phyloP scores from a whole-genome alignment of 75 land plant genomes.

The Ceratopteris richardii region DNA sequence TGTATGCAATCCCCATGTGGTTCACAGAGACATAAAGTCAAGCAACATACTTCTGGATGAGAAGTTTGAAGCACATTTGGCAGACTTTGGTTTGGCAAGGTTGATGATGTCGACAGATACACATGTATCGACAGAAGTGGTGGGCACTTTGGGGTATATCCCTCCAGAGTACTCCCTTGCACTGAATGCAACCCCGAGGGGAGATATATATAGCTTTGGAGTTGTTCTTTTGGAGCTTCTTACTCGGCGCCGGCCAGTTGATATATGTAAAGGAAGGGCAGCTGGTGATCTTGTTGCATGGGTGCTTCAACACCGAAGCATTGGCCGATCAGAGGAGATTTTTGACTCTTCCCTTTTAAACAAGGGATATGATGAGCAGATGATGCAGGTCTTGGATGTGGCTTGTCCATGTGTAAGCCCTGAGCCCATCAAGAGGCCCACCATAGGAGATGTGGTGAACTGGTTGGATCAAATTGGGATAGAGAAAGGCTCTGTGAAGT shows the following conservation, averaged over 20 bases:
- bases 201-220: slow-evolving; percentile 70
- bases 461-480: slow-evolving; percentile 41
- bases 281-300: slow-evolving; percentile 54
- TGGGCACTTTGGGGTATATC: slow-evolving; percentile 69
- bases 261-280: slow-evolving; percentile 46
- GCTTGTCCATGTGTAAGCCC: slow-evolving; percentile 50
- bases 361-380: slow-evolving; percentile 42
- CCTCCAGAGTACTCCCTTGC: slow-evolving; percentile 56
- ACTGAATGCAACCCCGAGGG: slow-evolving; percentile 51
- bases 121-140: slow-evolving; percentile 68
- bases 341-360: slow-evolving; percentile 35
- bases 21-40: slow-evolving; percentile 70
- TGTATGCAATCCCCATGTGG: slow-evolving; percentile 50
- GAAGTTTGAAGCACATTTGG: slow-evolving; percentile 60
- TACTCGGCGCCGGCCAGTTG: slow-evolving; percentile 58
- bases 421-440: slow-evolving; percentile 46
- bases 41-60: slow-evolving; percentile 71
- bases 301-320: slow-evolving; percentile 48
- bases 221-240: slow-evolving; percentile 64
- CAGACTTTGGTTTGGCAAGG: slow-evolving; percentile 73
- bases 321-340: slow-evolving; percentile 34
- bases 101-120: slow-evolving; percentile 52
- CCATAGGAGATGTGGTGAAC: slow-evolving; percentile 47
- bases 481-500: background rate
- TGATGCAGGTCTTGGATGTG: slow-evolving; percentile 39